Base-by-base conservation (phyloP, 495 filamentous ascomycete species). In the Podospora didyma region DNA sequence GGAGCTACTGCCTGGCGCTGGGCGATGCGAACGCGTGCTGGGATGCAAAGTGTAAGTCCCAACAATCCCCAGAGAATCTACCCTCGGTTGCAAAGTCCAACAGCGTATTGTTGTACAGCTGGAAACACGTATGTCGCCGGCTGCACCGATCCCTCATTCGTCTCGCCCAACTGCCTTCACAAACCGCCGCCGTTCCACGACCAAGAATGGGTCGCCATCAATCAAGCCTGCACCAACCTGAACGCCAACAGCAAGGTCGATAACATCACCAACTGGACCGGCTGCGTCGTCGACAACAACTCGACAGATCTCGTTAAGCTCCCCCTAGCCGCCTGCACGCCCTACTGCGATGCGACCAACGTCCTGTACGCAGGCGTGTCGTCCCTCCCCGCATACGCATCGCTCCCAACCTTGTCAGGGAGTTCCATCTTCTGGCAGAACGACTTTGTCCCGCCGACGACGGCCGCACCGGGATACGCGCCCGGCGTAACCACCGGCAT, bases 181-280 rank as follows among this genome's bases (percentile, higher is more conserved):
- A 62, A 62, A 23, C 60, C 56, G 22, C 50, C 50, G 0, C 11
- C 22, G 12, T 62, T 62, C 56, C 60, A 59, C 51, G 47, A 58
- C 14, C 55, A 58, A 34, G 60, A 62, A 55, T 62, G 60, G 60
- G 60, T 62, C 24, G 51, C 56, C 56, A 58, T 62, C 56, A 62
- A 59, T 52, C 60, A 62, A 24, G 60, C 60, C 19, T 62, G 60
- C 60, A 59, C 35, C 19, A 53, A 59, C 51, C 48, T 62, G 24
- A 58, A 62, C 55, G 19, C 51, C 37, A 46, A 56, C 39, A 46
- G 21, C 24, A 16, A 12, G 1, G 23, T 11, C 14, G 21, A 35
- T n/a, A 28, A 37, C 31, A 34, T 51, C 1, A 59, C 52, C 2
- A 62, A 62, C 51, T 62, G 60, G 60, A 62, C 60, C 6, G 60